Base-by-base conservation (phyloP, 768 basidiomycete genomes). In the Lentinula aciculospora region DNA sequence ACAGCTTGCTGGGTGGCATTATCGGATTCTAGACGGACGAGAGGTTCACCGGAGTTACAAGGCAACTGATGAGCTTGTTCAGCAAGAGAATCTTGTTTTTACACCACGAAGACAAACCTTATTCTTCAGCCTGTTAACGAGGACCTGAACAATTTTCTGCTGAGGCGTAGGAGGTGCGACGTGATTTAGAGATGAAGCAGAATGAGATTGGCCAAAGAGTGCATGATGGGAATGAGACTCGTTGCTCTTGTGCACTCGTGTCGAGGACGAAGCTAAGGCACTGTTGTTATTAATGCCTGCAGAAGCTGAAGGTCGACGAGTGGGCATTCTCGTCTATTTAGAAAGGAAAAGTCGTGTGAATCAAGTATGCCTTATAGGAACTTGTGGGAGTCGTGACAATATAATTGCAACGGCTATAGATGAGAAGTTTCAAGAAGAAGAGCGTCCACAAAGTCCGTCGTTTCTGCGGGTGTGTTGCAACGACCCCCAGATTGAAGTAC, bases 101-200 rank as follows among this genome's bases (percentile, higher is more conserved):
- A 21, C 32, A 39, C 15, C 17, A 7, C 40, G 39, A 60, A n/a
- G n/a, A 57, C 15, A 31, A 28, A 89, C 93, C 82, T 92, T 94
- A 71, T 84, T 81, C 72, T 85, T 88, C 66, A 95, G 72, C 65
- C 92, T 80, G 64, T 83, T 86, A 34, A 95, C 89, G 61, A 95
- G 74, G 7, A 85, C 85, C 61, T 85, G 81, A 32, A 94, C 85
- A 54, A 92, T 83, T 76, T 86, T 92, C 72, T 91, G 88, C 67
- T 94, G 89, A 1, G 88, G 86, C 1, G 82, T 83, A 7, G 80
- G 74, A 34, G 74, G 67, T 19, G 68, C 69, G 21, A 64, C 71
- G 21, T 47, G 56, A 39, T 34, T 47, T 0, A 75, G 61, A 6
- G 73, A 68, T 8, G 69, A 67, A 21, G 72, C 64, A 8, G 74